phyloP scores from a whole-genome alignment of 2,329 filamentous ascomycete genomes.

The Venturia aucupariae region DNA sequence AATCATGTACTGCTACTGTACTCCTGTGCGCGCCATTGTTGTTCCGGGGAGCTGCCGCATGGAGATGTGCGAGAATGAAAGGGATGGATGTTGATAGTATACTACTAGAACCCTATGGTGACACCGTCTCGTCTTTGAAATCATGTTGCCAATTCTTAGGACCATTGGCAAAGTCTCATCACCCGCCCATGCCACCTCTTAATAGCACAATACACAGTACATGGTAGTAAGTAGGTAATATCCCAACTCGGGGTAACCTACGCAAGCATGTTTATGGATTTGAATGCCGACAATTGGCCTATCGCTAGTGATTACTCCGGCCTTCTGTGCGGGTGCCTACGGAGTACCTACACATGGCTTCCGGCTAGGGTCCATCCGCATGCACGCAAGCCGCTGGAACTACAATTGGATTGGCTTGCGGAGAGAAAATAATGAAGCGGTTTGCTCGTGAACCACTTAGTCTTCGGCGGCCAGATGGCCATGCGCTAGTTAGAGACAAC shows the following conservation, averaged over 20 bases:
- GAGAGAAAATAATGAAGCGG: constrained; percentile 6
- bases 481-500: neutral
- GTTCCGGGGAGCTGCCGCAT: neutral
- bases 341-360: neutral
- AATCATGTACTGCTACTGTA: no score
- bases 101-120: neutral
- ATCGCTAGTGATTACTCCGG: neutral
- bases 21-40: neutral
- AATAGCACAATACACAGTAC: no score
- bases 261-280: neutral
- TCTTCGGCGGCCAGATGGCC: neutral
- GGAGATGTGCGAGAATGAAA: neutral
- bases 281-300: neutral
- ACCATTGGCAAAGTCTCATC: constrained; percentile 8
- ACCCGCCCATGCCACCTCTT: neutral
- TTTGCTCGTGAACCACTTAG: neutral
- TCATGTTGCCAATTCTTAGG: constrained; percentile 10
- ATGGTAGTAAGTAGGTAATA: no score
- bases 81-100: neutral
- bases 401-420: neutral
- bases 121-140: neutral
- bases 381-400: constrained; percentile 1
- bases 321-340: neutral
- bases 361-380: constrained; percentile 1
- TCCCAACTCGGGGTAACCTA: neutral